Percentiles rank a stretch among this genome's conserved stretches.
Conservation (phyloP, 129 eudicot species). For the Arctium minus region DNA sequence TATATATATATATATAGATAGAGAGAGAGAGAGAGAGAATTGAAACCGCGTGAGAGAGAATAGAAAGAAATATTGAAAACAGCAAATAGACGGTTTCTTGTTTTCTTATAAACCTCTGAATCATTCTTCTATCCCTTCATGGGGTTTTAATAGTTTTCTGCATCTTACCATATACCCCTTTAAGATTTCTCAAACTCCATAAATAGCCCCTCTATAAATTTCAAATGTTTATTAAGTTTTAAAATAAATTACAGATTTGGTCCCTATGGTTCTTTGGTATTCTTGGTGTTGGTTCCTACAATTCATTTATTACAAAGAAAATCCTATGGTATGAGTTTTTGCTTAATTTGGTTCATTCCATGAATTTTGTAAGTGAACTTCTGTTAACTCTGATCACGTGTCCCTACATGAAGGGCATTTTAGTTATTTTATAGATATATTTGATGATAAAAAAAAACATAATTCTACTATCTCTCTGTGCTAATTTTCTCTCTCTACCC, state of each 20-base stretch:
- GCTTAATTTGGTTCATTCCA: too few relatives aligned
- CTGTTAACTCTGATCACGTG: too few relatives aligned
- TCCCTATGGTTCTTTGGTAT: not conserved
- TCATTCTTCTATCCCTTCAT: not conserved
- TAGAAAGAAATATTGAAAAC: not conserved
- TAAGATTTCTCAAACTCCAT: not conserved
- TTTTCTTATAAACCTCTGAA: not conserved
- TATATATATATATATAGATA: too few relatives aligned
- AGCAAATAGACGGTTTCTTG: constrained; percentile 3
- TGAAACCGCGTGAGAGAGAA: constrained; percentile 7
- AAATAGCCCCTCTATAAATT: not conserved
- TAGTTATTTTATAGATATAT: too few relatives aligned
- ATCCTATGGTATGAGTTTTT: too few relatives aligned
- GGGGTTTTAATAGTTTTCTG: not conserved
- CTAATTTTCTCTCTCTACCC: too few relatives aligned
- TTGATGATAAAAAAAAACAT: too few relatives aligned
- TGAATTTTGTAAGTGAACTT: too few relatives aligned
- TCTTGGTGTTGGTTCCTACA: too few relatives aligned
- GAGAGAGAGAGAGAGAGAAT: not conserved
- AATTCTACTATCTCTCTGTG: too few relatives aligned
- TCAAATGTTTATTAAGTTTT: not conserved
- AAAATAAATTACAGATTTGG: not conserved
- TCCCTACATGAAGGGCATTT: too few relatives aligned
- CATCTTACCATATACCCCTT: not conserved
- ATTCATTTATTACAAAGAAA: too few relatives aligned